Base-by-base conservation (phyloP, 2,329 filamentous ascomycete genomes). In the Trichoderma arundinaceum region DNA sequence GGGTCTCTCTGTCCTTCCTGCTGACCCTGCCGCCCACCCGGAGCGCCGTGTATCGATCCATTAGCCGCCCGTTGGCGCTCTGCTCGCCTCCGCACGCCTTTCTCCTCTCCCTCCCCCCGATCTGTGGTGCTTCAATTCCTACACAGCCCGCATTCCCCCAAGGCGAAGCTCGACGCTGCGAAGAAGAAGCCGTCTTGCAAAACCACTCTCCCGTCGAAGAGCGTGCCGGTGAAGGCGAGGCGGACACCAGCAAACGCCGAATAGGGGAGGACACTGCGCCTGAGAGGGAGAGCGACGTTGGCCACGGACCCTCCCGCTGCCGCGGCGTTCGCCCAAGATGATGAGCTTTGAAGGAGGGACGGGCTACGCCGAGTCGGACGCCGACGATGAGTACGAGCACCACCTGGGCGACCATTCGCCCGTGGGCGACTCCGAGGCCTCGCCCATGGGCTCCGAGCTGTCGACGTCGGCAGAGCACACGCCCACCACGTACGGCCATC, bases 331-430 rank as follows among this genome's bases (percentile, higher is more conserved):
- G 65, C 63, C 67, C 69, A 72, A 68, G 65, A 77, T 76, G 73
- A 86, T 87, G 85, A 85, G 84, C 76, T 88, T 88, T 79, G 85
- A 86, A 73, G 83, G 83, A 69, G 87, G 87, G 74, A 89, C 87
- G 70, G 86, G 88, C 68, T 93, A 92, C 77, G 88, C 91, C 76
- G 91, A 92, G 79, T 92, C 88, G 70, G 91, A 92, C 75, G 90
- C 90, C 72, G 91, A 92, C 79, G 91, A 94, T 79, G 91, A 94
- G 81, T 92, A 92, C 77, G 90, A 94, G 83, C 84, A 89, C 74
- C 89, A 88, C 77, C 83, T 89, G 71, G 84, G 86, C 73, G 86
- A 88, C 74, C 87, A 85, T 76, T 90, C 88, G 6, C 90, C 88
- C 66, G 85, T 87, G 70, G 83, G 88, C 68, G 89, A 91, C 75